A percentile compares a stretch with the other conserved stretches of the same genome.
phyloP scores from a whole-genome alignment of 768 basidiomycete genomes.

The Leccinum disarticulatum region DNA sequence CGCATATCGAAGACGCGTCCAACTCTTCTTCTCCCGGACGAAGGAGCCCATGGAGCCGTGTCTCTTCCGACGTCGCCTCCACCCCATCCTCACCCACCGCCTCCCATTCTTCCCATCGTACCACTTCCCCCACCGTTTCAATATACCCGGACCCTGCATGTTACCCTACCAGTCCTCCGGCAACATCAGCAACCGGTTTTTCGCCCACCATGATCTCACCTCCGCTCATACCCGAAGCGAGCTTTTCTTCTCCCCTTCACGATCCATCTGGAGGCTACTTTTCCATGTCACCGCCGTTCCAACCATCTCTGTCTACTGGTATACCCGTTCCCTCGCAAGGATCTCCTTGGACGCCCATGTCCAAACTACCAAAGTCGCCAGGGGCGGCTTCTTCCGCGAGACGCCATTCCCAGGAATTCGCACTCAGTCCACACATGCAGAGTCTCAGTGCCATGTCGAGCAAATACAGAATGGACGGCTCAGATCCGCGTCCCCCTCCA shows the following conservation, averaged over 20 bases:
- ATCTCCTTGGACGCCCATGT: constrained; percentile 15
- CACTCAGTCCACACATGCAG: no score
- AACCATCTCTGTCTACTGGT: constrained; percentile 4
- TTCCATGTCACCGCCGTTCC: constrained; percentile 1
- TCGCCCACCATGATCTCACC: constrained; percentile 9
- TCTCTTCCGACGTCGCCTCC: constrained; percentile 15
- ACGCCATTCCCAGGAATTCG: constrained; percentile 24
- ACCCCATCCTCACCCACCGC: constrained; percentile 26
- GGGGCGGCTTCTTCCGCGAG: constrained; percentile 3
- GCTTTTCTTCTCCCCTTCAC: constrained; percentile 10
- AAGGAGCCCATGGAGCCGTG: no score
- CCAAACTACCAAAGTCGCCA: constrained; percentile 9
- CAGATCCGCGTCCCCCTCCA: constrained; percentile 9
- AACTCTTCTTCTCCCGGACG: no score
- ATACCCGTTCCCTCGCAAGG: constrained; percentile 17
- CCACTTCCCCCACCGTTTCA: constrained; percentile 22
- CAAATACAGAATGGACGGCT: constrained; percentile 24
- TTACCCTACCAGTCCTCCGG: constrained; percentile 15
- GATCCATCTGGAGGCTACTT: neutral
- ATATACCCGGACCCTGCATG: constrained; percentile 22
- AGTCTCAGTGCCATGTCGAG: constrained; percentile 26
- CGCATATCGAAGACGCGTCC: neutral
- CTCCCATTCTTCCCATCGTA: constrained; percentile 13
- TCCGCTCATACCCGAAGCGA: constrained; percentile 14
- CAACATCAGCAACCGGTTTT: constrained; percentile 9